A percentile compares a stretch with the other conserved stretches of the same genome.
Conservation (phyloP, 805 yeast species). For the Middelhovenomyces tepae region DNA sequence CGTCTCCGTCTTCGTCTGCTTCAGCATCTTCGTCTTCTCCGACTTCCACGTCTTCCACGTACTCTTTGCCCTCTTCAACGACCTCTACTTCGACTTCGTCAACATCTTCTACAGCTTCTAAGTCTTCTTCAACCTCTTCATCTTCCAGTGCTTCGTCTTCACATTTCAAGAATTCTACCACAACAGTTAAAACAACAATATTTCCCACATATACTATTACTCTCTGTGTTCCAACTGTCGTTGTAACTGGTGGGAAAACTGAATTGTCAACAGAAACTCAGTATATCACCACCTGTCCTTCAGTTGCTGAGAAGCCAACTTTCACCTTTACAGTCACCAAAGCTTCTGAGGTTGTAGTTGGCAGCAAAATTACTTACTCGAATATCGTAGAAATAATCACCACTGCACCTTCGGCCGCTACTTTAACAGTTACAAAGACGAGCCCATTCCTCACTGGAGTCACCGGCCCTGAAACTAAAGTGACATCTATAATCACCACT, state of each 20-base stretch:
- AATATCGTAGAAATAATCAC: too few relatives aligned
- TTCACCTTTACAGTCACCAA: too few relatives aligned
- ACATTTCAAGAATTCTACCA: neutral
- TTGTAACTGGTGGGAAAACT: too few relatives aligned
- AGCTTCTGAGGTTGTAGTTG: too few relatives aligned
- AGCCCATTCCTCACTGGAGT: too few relatives aligned
- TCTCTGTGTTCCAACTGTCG: too few relatives aligned
- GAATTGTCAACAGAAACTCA: constrained; percentile 4
- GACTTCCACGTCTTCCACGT: neutral
- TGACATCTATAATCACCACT: too few relatives aligned
- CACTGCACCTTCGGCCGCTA: too few relatives aligned
- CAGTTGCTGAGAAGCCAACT: constrained; percentile 2
- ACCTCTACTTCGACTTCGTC: constrained; percentile 4
- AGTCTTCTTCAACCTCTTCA: constrained; percentile 1
- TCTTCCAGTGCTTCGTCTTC: constrained; percentile 1
- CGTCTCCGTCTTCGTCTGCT: constrained; percentile 1
- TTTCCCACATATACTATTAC: constrained; percentile 7
- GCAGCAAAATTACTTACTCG: too few relatives aligned
- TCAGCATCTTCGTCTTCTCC: constrained; percentile 4
- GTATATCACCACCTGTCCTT: constrained; percentile 4
- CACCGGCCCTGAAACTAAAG: too few relatives aligned
- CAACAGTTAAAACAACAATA: constrained; percentile 1
- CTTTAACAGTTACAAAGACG: too few relatives aligned
- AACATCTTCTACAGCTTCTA: constrained; percentile 1
- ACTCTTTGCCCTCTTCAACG: constrained; percentile 4